Conservation (phyloP, 176 grass and related monocot species). For the Rhynchospora pubera region DNA sequence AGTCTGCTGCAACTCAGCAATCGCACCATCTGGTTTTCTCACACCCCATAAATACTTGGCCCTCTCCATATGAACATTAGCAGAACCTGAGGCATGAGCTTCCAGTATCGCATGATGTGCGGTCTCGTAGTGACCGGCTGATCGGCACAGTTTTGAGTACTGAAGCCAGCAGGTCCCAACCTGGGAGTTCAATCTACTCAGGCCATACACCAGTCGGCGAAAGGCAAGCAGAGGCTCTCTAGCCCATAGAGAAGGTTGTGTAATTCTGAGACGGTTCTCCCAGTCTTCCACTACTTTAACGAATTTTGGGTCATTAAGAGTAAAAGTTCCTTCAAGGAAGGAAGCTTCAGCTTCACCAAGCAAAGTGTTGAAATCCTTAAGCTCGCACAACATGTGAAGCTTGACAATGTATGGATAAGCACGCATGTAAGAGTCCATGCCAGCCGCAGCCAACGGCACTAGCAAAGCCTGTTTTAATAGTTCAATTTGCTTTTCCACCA, state of each 20-base stretch:
- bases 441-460: slow-evolving; percentile 83
- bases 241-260: slow-evolving; percentile 83
- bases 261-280: slow-evolving; percentile 89
- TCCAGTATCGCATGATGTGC: slow-evolving; percentile 88
- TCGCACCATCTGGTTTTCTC: slow-evolving; percentile 82
- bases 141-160: slow-evolving; percentile 88
- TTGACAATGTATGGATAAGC: slow-evolving; percentile 97
- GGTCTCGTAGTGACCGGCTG: slow-evolving; percentile 83
- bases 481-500: slow-evolving; percentile 67
- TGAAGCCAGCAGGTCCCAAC: slow-evolving; percentile 96
- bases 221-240: slow-evolving; percentile 95
- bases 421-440: slow-evolving; percentile 98
- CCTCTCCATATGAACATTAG: slow-evolving; percentile 86
- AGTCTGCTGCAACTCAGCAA: slow-evolving; percentile 91
- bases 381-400: slow-evolving; percentile 88
- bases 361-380: slow-evolving; percentile 77
- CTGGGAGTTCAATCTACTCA: slow-evolving; percentile 64
- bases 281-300: slow-evolving; percentile 69
- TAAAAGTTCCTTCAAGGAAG: slow-evolving; percentile 70
- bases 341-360: slow-evolving; percentile 59
- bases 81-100: slow-evolving; percentile 74
- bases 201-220: slow-evolving; percentile 69
- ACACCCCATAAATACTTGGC: slow-evolving; percentile 89
- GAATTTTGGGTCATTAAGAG: slow-evolving; percentile 55
- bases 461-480: slow-evolving; percentile 85